phyloP scores from a whole-genome alignment of 2,329 filamentous ascomycete species.

The Paraphaeosphaeria sporulosa region DNA sequence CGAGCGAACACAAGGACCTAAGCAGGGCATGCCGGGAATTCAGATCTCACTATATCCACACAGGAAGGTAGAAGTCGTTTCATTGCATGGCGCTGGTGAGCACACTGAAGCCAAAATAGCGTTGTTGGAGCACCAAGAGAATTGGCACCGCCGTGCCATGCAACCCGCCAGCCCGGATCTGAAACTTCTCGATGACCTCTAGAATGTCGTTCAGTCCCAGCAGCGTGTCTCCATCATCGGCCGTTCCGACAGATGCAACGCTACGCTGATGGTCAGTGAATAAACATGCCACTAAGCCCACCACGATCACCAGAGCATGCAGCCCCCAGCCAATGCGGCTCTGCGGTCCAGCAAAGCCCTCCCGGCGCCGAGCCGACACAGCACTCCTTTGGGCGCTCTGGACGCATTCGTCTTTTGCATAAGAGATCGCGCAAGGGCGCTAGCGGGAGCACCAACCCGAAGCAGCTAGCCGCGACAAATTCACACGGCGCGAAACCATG shows the following conservation, averaged over 20 bases:
- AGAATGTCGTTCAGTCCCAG: background rate
- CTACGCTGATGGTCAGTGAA: background rate
- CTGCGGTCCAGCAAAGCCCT: background rate
- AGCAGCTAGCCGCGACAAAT: background rate
- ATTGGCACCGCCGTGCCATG: background rate
- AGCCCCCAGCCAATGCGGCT: conserved; percentile 5
- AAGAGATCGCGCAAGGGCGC: conserved; percentile 1
- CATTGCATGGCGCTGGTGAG: background rate
- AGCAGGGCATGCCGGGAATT: background rate
- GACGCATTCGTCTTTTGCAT: background rate
- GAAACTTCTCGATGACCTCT: background rate
- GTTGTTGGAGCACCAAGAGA: background rate
- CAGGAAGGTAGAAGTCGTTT: background rate
- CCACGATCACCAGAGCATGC: background rate
- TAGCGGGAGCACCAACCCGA: background rate
- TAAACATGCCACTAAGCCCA: background rate
- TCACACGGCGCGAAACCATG: background rate
- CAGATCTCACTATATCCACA: background rate
- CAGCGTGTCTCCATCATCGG: background rate
- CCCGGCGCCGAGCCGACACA: background rate
- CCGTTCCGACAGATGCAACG: background rate
- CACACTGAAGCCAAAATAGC: background rate
- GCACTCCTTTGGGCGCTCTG: background rate
- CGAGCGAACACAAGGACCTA: background rate
- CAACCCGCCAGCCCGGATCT: background rate